Conservation (phyloP, 2,329 filamentous ascomycete genomes). For the Lachnellula occidentalis region DNA sequence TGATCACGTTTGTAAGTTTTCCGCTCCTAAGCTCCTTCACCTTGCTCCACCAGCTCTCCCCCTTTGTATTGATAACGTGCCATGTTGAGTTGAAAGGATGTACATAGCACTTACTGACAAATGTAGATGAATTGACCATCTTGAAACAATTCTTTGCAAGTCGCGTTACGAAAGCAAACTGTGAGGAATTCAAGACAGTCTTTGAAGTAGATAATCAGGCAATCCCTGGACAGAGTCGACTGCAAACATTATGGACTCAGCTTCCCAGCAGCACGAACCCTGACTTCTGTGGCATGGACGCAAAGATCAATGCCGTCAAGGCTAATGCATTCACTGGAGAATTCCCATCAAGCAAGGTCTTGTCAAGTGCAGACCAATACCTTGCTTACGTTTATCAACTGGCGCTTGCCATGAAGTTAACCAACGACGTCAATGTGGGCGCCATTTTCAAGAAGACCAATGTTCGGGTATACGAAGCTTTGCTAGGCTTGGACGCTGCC, state of each 20-base stretch:
- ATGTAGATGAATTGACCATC: conserved; percentile 2
- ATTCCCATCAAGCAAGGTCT: background rate
- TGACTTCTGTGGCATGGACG: background rate
- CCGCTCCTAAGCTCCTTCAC: background rate
- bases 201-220: background rate
- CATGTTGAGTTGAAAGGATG: too few relatives aligned
- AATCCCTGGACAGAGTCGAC: background rate
- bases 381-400: conserved; percentile 1
- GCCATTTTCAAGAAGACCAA: conserved; percentile 1
- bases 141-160: conserved; percentile 3
- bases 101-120: background rate
- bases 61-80: background rate
- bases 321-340: background rate
- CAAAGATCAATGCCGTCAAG: conserved; percentile 2
- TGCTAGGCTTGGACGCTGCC: conserved; percentile 2
- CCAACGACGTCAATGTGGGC: background rate
- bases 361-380: background rate
- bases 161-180: background rate
- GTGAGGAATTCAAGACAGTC: background rate
- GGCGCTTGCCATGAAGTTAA: conserved; percentile 2
- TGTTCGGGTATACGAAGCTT: conserved; percentile 1
- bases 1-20: conserved; percentile 4
- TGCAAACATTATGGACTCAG: conserved; percentile 2
- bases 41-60: background rate
- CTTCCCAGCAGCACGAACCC: conserved; percentile 1